Evolutionary conservation across 345 rosid species (phyloP), one percentile per base, ranked within the genome.

Genomic region (Erysimum cheiranthoides): DNA sequence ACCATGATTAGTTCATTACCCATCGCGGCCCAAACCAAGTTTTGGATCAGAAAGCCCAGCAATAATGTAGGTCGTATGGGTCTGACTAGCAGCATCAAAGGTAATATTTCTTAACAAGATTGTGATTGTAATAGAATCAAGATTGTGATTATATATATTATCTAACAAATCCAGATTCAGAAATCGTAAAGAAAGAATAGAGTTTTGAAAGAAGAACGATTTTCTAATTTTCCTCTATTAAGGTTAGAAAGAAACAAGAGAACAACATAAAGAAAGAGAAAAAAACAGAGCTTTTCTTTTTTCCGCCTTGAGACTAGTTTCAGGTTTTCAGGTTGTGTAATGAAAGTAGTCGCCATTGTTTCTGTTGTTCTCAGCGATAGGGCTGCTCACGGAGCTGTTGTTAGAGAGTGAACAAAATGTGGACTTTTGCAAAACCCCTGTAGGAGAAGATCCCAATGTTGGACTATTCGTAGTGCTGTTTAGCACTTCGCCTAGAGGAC

Each of bases 401-500:
- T 82, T 89, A 21, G 94, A 84, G 52, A 87, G 86, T 18, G 90
- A 84, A 47, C 80, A 68, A 50, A 86, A 89, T 1, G 86, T 70
- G 0, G 82, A 68, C 69, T 83, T 85, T 67, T 85, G 91, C 78
- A 89, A 68, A 39, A 87, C 91, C 8, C 93, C 90, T 5, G 88
- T 84, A 0, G 94, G 89, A 8, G 90, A 86, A 74, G 86, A 86
- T 39, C 82, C 85, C 30, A 85, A 10, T 6, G 75, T 80, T 1
- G 85, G 85, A 53, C 87, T 84, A 75, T 70, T 81, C 6, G 78
- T 51, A 8, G 76, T 78, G 68, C 80, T 82, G 79, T 78, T 78
- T 6, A 90, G 72, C 39, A 80, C 90, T 83, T 88, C 93, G 2
- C 96, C 96, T 47, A 90, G 31, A 50, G 90, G 96, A 54, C 90